Evolutionary conservation across 2,329 filamentous ascomycete species (phyloP).

Genomic region (Calycina herbarum): DNA sequence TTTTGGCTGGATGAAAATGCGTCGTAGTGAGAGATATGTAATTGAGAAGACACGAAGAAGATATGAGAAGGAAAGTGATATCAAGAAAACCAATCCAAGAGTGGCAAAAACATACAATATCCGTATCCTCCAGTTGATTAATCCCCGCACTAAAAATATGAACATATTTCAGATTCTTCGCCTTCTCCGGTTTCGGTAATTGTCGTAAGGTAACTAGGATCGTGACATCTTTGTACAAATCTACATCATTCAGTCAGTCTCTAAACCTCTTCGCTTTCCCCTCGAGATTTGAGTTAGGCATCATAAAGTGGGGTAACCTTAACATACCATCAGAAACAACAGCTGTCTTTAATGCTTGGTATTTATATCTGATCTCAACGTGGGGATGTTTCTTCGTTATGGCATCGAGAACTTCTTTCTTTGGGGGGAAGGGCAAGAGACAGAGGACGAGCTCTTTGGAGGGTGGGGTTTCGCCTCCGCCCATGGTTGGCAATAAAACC

Average conservation of each 20-base stretch:
- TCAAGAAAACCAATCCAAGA: neutral
- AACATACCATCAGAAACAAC: too few species aligned
- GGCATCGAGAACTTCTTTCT: conserved; percentile 40
- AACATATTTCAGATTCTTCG: conserved; percentile 39
- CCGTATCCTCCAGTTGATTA: conserved; percentile 33
- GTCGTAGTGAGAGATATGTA: neutral
- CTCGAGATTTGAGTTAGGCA: too few species aligned
- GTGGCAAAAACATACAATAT: conserved; percentile 21
- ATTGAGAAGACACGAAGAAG: neutral
- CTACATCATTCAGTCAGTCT: too few species aligned
- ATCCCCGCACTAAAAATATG: conserved; percentile 39
- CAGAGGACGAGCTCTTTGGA: conserved; percentile 44
- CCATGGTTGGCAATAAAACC: conserved; percentile 39
- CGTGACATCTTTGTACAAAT: conserved; percentile 34
- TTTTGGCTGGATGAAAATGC: neutral
- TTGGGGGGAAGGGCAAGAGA: conserved; percentile 44
- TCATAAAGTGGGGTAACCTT: too few species aligned
- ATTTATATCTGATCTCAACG: conserved; percentile 45
- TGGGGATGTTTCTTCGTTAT: conserved; percentile 46
- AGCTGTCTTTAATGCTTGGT: too few species aligned
- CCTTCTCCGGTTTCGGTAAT: conserved; percentile 31
- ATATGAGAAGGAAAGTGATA: neutral
- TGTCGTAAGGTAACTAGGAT: conserved; percentile 37
- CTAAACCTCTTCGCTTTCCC: too few species aligned
- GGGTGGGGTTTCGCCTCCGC: conserved; percentile 23